Conservation (phyloP, 345 rosid species). For the Camelina laxa region DNA sequence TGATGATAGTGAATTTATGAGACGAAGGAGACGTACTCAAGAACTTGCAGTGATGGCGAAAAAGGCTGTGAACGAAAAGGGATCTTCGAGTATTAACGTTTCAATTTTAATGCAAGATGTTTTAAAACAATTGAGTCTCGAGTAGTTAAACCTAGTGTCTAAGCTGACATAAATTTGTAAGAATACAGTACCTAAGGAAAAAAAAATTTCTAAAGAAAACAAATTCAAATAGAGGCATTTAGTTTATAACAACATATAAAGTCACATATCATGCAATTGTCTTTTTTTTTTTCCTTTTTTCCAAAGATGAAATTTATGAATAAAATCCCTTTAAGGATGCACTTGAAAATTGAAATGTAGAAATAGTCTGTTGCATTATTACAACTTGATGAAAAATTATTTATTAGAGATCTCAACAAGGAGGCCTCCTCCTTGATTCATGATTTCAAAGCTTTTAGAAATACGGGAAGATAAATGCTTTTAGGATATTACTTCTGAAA, state of each 20-base stretch:
- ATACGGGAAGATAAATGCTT: background rate
- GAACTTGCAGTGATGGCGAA: constrained; percentile 55
- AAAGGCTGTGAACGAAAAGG: constrained; percentile 55
- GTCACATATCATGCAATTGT: background rate
- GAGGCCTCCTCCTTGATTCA: background rate
- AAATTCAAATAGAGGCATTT: background rate
- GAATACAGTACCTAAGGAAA: background rate
- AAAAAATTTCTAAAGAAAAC: background rate
- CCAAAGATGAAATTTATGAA: constrained; percentile 10
- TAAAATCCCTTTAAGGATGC: background rate
- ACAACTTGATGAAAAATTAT: constrained; percentile 17
- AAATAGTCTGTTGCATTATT: background rate
- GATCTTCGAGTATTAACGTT: constrained; percentile 60
- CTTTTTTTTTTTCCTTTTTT: background rate
- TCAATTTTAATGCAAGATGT: constrained; percentile 54
- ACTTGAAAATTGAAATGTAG: too few relatives aligned
- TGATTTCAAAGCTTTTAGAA: background rate
- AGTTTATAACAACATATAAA: too few relatives aligned
- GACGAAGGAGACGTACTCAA: constrained; percentile 52
- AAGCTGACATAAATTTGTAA: background rate
- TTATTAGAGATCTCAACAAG: constrained; percentile 9
- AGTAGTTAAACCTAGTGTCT: background rate
- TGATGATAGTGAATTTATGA: constrained; percentile 33
- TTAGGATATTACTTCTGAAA: constrained; percentile 60
- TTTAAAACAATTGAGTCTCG: constrained; percentile 12